Percentiles rank a stretch among this genome's conserved stretches.
Evolutionary conservation across 2,329 filamentous ascomycete genomes (phyloP).

Genomic region (Cyclaneusma minus): DNA sequence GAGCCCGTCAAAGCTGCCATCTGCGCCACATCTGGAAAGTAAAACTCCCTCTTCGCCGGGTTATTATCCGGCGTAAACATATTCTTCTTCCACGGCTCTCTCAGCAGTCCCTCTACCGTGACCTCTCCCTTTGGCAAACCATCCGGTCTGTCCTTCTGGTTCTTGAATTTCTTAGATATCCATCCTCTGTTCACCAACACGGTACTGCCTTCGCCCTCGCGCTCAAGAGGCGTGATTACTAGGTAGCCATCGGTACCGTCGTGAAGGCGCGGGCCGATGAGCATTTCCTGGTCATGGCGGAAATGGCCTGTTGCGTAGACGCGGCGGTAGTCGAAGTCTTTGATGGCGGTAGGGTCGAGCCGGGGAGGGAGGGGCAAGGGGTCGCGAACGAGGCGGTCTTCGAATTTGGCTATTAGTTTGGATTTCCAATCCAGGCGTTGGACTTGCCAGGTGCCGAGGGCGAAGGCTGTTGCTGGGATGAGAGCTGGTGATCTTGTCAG

Average conservation of each 20-base stretch:
- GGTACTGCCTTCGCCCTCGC: slow-evolving; percentile 45
- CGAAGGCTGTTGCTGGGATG: slow-evolving; percentile 84
- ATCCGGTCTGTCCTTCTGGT: slow-evolving; percentile 45
- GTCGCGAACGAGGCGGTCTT: slow-evolving; percentile 75
- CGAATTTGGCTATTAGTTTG: slow-evolving; percentile 76
- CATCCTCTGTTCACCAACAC: slow-evolving; percentile 84
- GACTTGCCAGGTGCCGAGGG: slow-evolving; percentile 88
- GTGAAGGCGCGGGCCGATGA: slow-evolving; percentile 76
- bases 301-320: slow-evolving; percentile 61
- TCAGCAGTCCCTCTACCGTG: slow-evolving; percentile 65
- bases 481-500: slow-evolving; percentile 23
- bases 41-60: slow-evolving; percentile 73
- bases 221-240: slow-evolving; percentile 81
- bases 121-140: slow-evolving; percentile 58
- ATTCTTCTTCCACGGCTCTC: slow-evolving; percentile 93
- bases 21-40: slow-evolving; percentile 84
- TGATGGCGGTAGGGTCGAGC: slow-evolving; percentile 66
- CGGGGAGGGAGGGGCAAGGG: slow-evolving; percentile 75
- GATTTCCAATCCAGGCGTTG: slow-evolving; percentile 89
- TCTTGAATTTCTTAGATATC: slow-evolving; percentile 63
- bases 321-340: slow-evolving; percentile 83
- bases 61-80: slow-evolving; percentile 89
- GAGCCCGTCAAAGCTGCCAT: slow-evolving; percentile 76
- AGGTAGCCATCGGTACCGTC: slow-evolving; percentile 85
- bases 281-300: slow-evolving; percentile 87